phyloP scores from a whole-genome alignment of 352 stramenopile genomes.

The Hyaloperonospora brassicae region DNA sequence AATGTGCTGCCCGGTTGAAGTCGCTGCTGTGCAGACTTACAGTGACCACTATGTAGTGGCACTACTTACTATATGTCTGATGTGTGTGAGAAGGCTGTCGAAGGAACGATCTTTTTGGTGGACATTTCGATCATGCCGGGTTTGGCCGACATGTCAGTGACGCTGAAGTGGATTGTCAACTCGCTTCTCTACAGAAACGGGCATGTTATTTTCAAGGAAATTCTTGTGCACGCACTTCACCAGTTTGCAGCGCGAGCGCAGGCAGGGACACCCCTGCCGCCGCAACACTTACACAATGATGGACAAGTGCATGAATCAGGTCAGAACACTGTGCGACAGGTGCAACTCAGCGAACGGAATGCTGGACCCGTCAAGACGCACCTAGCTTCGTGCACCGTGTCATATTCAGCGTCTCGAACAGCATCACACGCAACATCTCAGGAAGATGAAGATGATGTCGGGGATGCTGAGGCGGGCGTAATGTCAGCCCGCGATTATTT shows the following conservation, averaged over 20 bases:
- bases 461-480: slow-evolving; percentile 37
- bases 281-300: slow-evolving; percentile 14
- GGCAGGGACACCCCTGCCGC: slow-evolving; percentile 6
- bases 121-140: slow-evolving; percentile 75
- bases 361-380: slow-evolving; percentile 17
- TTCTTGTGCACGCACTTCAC: slow-evolving; percentile 64
- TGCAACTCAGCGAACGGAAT: slow-evolving; percentile 20
- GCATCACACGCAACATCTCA: slow-evolving; percentile 24
- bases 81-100: slow-evolving; percentile 35
- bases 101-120: slow-evolving; percentile 75
- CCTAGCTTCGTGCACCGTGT: slow-evolving; percentile 8
- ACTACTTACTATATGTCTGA: slow-evolving; percentile 5
- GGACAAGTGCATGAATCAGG: slow-evolving; percentile 9
- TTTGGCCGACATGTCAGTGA: slow-evolving; percentile 70
- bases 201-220: slow-evolving; percentile 72
- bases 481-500: slow-evolving; percentile 70
- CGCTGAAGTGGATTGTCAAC: slow-evolving; percentile 86
- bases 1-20: background rate
- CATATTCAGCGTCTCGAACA: slow-evolving; percentile 18
- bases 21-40: background rate
- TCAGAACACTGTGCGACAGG: slow-evolving; percentile 15
- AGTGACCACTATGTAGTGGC: background rate
- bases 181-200: slow-evolving; percentile 80
- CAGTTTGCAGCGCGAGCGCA: slow-evolving; percentile 49
- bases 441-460: slow-evolving; percentile 33